These are phyloP conservation scores for Anthostomella pinea DNA, from an alignment of 2,329 filamentous ascomycete genomes.

Conservation along the genomic window DNA sequence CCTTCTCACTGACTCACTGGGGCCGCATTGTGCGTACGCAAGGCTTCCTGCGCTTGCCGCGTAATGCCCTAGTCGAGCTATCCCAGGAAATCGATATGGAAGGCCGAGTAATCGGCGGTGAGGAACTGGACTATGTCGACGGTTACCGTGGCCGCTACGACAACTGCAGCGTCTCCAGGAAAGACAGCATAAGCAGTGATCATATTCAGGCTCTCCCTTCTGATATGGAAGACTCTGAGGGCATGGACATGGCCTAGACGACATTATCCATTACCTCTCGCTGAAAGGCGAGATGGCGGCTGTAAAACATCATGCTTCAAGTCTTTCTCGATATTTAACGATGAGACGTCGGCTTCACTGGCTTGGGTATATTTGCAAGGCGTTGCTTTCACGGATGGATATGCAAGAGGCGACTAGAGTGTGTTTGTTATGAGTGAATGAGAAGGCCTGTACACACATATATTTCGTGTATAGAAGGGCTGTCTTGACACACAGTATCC, in stretches of 20 bases:
- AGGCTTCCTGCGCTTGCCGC: constrained; percentile 79
- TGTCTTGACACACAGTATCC: too few relatives aligned
- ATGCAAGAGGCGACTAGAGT: too few relatives aligned
- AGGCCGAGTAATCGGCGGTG: constrained; percentile 83
- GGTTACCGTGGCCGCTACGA: constrained; percentile 50
- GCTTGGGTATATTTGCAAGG: too few relatives aligned
- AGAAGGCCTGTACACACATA: too few relatives aligned
- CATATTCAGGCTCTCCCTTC: constrained; percentile 56
- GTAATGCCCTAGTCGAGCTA: constrained; percentile 79
- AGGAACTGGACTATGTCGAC: constrained; percentile 66
- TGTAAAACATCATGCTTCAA: background rate
- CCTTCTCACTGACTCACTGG: constrained; percentile 91
- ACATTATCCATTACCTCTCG: too few relatives aligned
- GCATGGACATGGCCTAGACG: constrained; percentile 53
- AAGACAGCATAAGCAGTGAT: constrained; percentile 59
- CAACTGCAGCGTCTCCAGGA: constrained; percentile 40
- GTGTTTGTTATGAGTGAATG: too few relatives aligned
- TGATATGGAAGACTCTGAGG: constrained; percentile 59
- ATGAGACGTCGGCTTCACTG: background rate
- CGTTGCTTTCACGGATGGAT: too few relatives aligned
- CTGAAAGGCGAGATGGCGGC: background rate
- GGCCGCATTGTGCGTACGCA: constrained; percentile 87
- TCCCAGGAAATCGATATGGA: constrained; percentile 93
- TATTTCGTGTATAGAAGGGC: too few relatives aligned
- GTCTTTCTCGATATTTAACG: constrained; percentile 2